phyloP scores from a whole-genome alignment of 371 early-diverging fungal genomes.

The Mortierella sp. region DNA sequence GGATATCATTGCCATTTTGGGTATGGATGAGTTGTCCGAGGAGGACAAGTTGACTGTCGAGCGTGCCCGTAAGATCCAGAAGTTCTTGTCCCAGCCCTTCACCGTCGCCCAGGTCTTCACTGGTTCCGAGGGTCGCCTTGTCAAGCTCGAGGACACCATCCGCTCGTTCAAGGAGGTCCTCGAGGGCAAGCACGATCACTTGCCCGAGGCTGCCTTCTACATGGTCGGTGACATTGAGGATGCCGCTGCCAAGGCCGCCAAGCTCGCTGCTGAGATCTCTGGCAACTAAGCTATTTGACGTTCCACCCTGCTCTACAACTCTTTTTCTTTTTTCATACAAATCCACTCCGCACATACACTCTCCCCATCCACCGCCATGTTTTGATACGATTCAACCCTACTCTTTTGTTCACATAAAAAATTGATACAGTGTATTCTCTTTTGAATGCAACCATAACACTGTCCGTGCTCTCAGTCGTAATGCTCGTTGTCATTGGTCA shows the following conservation, averaged over 20 bases:
- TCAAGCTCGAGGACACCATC: conserved; percentile 94
- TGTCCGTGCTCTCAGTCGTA: too few species aligned
- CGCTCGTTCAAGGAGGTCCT: conserved; percentile 97
- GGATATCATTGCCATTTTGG: conserved; percentile 98
- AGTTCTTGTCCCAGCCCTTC: conserved; percentile 99
- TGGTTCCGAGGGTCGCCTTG: conserved; percentile 97
- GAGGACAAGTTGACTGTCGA: conserved; percentile 98
- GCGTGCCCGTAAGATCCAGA: conserved; percentile 95
- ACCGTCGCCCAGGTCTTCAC: conserved; percentile 97
- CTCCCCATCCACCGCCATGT: conserved; percentile 7
- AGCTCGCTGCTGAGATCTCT: conserved; percentile 74
- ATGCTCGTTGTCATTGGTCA: too few species aligned
- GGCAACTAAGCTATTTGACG: conserved; percentile 39
- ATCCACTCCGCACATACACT: not conserved
- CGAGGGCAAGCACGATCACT: conserved; percentile 94
- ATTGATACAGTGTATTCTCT: conserved; percentile 1
- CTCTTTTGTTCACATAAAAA: conserved; percentile 14
- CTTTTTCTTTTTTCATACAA: not conserved
- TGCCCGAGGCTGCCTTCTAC: conserved; percentile 98
- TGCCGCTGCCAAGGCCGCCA: conserved; percentile 93
- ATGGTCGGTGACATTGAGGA: conserved; percentile 98
- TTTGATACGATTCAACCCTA: conserved; percentile 13
- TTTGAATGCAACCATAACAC: conserved; percentile 6
- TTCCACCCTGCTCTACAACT: not conserved
- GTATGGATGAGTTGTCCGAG: conserved; percentile 98